Conservation (phyloP, 768 basidiomycete species). For the Phanerochaete sordida region DNA sequence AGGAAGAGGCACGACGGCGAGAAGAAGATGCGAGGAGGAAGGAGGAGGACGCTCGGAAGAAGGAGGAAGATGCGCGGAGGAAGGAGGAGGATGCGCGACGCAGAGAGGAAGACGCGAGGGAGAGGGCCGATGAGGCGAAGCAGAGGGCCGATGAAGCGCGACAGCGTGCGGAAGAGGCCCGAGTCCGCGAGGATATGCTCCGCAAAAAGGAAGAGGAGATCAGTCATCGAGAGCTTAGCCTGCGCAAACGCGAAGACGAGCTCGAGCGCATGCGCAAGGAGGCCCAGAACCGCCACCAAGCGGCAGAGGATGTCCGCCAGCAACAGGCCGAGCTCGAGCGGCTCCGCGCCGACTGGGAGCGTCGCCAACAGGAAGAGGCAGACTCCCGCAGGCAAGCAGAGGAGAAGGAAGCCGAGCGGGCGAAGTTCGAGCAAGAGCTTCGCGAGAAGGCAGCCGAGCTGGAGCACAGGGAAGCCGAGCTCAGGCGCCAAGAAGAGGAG, state of each 20-base stretch:
- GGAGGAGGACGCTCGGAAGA: conserved; percentile 26
- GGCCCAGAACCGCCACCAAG: not conserved
- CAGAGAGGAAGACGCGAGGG: conserved; percentile 28
- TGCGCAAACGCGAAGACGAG: conserved; percentile 11
- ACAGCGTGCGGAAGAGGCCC: conserved; percentile 16
- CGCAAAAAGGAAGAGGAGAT: conserved; percentile 6
- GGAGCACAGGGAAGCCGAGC: conserved; percentile 12
- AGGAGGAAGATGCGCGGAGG: conserved; percentile 27
- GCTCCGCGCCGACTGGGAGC: conserved; percentile 2
- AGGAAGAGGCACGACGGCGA: conserved; percentile 20
- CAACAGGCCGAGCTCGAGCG: not conserved
- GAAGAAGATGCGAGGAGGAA: conserved; percentile 25
- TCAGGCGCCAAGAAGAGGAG: conserved; percentile 16
- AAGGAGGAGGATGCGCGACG: conserved; percentile 27
- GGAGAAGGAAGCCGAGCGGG: conserved; percentile 7
- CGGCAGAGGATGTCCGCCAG: not conserved
- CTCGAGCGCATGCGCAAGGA: conserved; percentile 12
- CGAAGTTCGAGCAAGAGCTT: conserved; percentile 9
- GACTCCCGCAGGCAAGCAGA: not conserved
- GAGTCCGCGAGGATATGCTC: conserved; percentile 16
- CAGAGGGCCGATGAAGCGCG: conserved; percentile 15
- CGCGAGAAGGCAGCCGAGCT: conserved; percentile 11
- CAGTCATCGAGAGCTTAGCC: too few species aligned
- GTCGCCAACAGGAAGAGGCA: conserved; percentile 18
- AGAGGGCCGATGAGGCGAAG: conserved; percentile 12